These are phyloP conservation scores for Ophiorrhiza pumila DNA, from an alignment of 257 asterid species.

Conservation along the genomic window DNA sequence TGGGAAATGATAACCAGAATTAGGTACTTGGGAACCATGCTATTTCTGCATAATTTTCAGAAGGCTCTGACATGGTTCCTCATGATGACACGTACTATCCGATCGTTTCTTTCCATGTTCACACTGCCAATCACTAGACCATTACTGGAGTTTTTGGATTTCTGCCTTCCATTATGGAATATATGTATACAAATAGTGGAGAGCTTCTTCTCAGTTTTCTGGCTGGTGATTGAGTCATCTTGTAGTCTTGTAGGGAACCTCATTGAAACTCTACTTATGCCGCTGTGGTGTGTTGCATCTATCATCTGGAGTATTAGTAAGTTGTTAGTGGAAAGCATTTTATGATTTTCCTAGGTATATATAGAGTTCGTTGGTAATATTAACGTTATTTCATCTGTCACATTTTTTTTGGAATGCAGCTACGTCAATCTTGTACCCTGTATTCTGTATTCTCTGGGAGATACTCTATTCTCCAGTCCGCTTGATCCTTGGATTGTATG, in stretches of 20 bases:
- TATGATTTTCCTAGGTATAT: neutral
- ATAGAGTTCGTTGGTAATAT: neutral
- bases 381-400: slow-evolving; percentile 11
- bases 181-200: slow-evolving; percentile 44
- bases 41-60: slow-evolving; percentile 90
- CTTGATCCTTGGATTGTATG: slow-evolving; percentile 50
- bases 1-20: slow-evolving; percentile 95
- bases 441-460: slow-evolving; percentile 77
- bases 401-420: slow-evolving; percentile 48
- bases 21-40: slow-evolving; percentile 91
- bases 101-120: slow-evolving; percentile 52
- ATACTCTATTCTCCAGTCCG: slow-evolving; percentile 71
- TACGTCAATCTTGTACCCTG: slow-evolving; percentile 56
- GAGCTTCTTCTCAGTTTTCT: slow-evolving; percentile 56
- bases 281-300: slow-evolving; percentile 54
- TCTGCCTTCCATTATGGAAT: slow-evolving; percentile 67
- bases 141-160: slow-evolving; percentile 53
- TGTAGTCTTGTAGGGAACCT: slow-evolving; percentile 49
- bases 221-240: slow-evolving; percentile 64
- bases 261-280: slow-evolving; percentile 66
- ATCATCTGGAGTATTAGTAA: slow-evolving; percentile 62
- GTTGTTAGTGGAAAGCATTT: slow-evolving; percentile 13
- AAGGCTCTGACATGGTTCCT: slow-evolving; percentile 88
- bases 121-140: slow-evolving; percentile 70
- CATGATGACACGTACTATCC: slow-evolving; percentile 51